phyloP scores from a whole-genome alignment of 805 yeast genomes.

The Yamadazyma endophytica region DNA sequence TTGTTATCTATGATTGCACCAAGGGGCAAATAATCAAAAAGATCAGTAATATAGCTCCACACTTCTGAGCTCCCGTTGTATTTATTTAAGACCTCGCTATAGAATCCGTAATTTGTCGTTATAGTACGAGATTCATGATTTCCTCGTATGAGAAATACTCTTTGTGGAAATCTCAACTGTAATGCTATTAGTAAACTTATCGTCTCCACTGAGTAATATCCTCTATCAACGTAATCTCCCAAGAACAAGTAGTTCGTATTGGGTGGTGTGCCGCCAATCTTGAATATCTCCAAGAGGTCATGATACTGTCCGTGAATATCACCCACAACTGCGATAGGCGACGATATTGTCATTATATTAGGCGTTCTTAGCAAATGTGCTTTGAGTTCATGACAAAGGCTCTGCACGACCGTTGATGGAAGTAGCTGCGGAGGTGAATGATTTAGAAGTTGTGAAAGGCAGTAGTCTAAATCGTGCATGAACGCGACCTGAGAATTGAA shows the following conservation, averaged over 20 bases:
- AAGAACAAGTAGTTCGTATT: conserved; percentile 88
- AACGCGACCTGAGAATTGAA: conserved; percentile 2
- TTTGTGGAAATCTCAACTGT: conserved; percentile 80
- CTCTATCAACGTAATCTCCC: conserved; percentile 96
- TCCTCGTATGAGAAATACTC: conserved; percentile 83
- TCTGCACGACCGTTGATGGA: conserved; percentile 40
- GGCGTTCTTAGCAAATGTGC: conserved; percentile 76
- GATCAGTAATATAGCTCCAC: conserved; percentile 87
- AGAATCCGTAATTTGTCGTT: conserved; percentile 95
- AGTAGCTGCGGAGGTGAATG: conserved; percentile 39
- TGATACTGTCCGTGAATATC: conserved; percentile 98
- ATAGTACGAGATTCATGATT: conserved; percentile 96
- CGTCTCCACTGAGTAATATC: conserved; percentile 90
- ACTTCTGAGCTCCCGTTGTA: conserved; percentile 70
- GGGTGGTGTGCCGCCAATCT: conserved; percentile 91
- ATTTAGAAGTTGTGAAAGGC: conserved; percentile 37
- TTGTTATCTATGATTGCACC: conserved; percentile 88
- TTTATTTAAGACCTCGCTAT: conserved; percentile 88
- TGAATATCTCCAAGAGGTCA: conserved; percentile 86
- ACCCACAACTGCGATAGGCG: conserved; percentile 95
- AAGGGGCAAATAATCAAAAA: conserved; percentile 85
- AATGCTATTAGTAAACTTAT: conserved; percentile 77
- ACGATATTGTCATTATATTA: conserved; percentile 75
- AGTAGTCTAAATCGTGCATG: conserved; percentile 37
- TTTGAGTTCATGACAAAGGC: conserved; percentile 70